A percentile compares a stretch with the other conserved stretches of the same genome.
Conservation (phyloP, 345 rosid species). For the Salix caprea region DNA sequence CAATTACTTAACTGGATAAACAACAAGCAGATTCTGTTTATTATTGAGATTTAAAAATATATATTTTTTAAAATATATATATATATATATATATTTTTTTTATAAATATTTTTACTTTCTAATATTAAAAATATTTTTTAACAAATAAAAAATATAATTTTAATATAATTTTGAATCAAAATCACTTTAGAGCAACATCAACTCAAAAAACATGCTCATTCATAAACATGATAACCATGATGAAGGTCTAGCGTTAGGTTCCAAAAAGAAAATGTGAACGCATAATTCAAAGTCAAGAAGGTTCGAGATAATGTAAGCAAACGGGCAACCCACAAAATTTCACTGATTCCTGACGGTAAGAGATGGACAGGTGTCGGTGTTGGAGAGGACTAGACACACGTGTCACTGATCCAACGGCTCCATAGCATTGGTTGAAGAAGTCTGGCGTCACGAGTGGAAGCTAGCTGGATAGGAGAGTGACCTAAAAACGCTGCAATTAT, state of each 20-base stretch:
- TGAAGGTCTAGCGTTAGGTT: neutral
- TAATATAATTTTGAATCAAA: no score
- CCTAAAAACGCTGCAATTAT: neutral
- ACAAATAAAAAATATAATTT: no score
- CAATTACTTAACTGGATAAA: no score
- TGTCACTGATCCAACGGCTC: neutral
- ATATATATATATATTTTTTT: no score
- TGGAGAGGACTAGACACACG: neutral
- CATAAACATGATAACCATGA: neutral
- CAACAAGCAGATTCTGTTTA: no score
- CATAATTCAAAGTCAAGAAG: conserved; percentile 22
- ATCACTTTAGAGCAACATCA: no score
- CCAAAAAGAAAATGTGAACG: conserved; percentile 30
- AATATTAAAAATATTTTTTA: no score
- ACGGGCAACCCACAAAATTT: neutral
- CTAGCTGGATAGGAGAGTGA: neutral
- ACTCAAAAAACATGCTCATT: no score
- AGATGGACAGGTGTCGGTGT: conserved; percentile 22
- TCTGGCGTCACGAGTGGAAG: conserved; percentile 15
- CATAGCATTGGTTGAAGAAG: neutral
- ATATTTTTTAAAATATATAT: no score
- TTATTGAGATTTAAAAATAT: no score
- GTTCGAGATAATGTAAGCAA: neutral
- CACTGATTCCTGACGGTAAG: conserved; percentile 13
- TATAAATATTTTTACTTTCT: no score